A percentile compares a stretch with the other conserved stretches of the same genome.
These are phyloP conservation scores for Gracilaria domingensis DNA, from an alignment of 23 red algal species.

Conservation along the genomic window DNA sequence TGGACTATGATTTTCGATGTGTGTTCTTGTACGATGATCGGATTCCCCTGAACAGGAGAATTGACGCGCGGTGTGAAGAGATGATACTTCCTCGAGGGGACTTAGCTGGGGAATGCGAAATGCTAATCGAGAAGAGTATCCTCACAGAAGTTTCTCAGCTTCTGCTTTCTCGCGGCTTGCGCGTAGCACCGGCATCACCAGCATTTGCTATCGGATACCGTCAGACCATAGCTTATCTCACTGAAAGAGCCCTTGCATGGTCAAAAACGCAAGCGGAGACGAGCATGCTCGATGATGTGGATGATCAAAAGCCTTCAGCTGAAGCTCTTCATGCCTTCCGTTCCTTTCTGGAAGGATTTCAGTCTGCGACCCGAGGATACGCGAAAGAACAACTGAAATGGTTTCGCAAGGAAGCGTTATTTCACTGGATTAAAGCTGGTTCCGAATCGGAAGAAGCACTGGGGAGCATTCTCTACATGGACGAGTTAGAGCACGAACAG, in stretches of 20 bases:
- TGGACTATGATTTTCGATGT: conserved; percentile 89
- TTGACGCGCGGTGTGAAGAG: conserved; percentile 90
- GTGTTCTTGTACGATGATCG: conserved; percentile 83
- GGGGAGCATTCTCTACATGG: background rate
- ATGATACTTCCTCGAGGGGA: conserved; percentile 64
- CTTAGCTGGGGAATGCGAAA: background rate
- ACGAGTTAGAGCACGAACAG: conserved; percentile 46
- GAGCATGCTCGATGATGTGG: too few relatives aligned
- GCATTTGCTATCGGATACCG: conserved; percentile 94
- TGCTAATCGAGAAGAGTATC: conserved; percentile 17
- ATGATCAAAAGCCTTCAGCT: background rate
- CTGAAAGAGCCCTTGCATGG: conserved; percentile 38
- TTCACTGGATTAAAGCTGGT: conserved; percentile 74
- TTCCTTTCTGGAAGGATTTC: conserved; percentile 72
- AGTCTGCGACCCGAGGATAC: conserved; percentile 85
- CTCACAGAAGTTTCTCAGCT: conserved; percentile 68
- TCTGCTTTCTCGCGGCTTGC: background rate
- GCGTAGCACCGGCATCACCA: conserved; percentile 26
- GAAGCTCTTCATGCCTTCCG: conserved; percentile 47
- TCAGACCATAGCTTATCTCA: conserved; percentile 86
- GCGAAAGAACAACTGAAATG: conserved; percentile 87
- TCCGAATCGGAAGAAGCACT: conserved; percentile 42
- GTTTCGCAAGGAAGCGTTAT: conserved; percentile 82
- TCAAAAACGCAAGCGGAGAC: background rate
- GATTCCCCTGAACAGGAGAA: conserved; percentile 65